Evolutionary conservation across 148 eudicot genomes (phyloP), one percentile per base, ranked within the genome.

Genomic region (Fagopyrum esculentum): DNA sequence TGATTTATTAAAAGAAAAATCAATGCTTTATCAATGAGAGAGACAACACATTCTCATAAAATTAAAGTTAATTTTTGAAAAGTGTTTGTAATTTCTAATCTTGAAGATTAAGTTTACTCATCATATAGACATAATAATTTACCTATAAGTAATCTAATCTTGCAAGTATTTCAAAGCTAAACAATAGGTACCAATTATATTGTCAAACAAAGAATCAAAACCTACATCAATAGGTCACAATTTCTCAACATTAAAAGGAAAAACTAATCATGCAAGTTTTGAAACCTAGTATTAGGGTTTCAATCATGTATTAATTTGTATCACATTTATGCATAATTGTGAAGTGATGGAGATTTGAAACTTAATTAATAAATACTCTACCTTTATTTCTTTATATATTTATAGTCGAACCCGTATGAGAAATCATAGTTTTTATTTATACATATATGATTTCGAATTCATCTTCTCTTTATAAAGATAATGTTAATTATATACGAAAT

Each of bases 21-120:
- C 7, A 50, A 9, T 3, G 52, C 3, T 13, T 54, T 13, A 5
- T 54, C 2, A 54, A 54, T 54, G 60, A 4, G 26, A 55, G 60
- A 55, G 60, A 55, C 19, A 49, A 8, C 52, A 55, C 17, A n/a
- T n/a, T 16, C 52, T 49, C 12, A 49, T 49, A 49, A 7, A 1
- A 35, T 1, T 35, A 35, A 35, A 35, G 40, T 49, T 8, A 49
- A 22, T 55, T 55, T 55, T 15, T n/a, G 7, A 55, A n/a, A 52
- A 52, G 56, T 49, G 9, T 56, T 19, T 56, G 61, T 56, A 26
- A 17, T 56, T 17, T 56, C 8, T 59, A 19, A 59, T 59, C 66
- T 59, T 59, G 66, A 59, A 59, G 66, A 19, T 59, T 59, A 59
- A 59, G 66, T 59, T 59, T 59, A 22, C 66, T 22, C 66, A n/a